phyloP scores from a whole-genome alignment of 441 rosid species.

The Cnidoscolus chayamansa region DNA sequence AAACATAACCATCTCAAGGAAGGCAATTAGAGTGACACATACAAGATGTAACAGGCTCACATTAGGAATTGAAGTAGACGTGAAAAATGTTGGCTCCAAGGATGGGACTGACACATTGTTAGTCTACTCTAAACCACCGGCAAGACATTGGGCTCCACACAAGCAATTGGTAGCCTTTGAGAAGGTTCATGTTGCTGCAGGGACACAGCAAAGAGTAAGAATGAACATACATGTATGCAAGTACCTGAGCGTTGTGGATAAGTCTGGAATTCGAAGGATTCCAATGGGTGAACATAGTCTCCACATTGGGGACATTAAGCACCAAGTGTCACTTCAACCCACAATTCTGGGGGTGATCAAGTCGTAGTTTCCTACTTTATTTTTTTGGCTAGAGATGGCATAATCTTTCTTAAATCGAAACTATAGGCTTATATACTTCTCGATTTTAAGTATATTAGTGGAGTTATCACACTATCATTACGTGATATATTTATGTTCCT shows the following conservation, averaged over 20 bases:
- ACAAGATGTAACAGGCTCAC: conserved; percentile 56
- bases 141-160: conserved; percentile 63
- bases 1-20: conserved; percentile 42
- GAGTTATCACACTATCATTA: background rate
- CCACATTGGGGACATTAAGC: conserved; percentile 56
- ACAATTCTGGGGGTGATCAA: conserved; percentile 47
- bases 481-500: background rate
- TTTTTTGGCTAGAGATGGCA: background rate
- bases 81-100: conserved; percentile 57
- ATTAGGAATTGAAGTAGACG: conserved; percentile 57
- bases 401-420: too few species aligned
- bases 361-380: conserved; percentile 28
- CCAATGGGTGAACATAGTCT: conserved; percentile 73
- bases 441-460: background rate
- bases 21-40: conserved; percentile 66
- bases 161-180: conserved; percentile 77
- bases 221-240: conserved; percentile 80
- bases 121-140: conserved; percentile 65
- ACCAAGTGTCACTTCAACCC: conserved; percentile 61
- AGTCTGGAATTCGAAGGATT: conserved; percentile 72
- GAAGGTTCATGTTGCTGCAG: conserved; percentile 54
- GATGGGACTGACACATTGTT: conserved; percentile 69
- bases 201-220: conserved; percentile 43
- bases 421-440: too few species aligned
- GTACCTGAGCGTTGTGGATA: conserved; percentile 75